Base-by-base conservation (phyloP, 139 green algal species). In the Picocystis salinarum region DNA sequence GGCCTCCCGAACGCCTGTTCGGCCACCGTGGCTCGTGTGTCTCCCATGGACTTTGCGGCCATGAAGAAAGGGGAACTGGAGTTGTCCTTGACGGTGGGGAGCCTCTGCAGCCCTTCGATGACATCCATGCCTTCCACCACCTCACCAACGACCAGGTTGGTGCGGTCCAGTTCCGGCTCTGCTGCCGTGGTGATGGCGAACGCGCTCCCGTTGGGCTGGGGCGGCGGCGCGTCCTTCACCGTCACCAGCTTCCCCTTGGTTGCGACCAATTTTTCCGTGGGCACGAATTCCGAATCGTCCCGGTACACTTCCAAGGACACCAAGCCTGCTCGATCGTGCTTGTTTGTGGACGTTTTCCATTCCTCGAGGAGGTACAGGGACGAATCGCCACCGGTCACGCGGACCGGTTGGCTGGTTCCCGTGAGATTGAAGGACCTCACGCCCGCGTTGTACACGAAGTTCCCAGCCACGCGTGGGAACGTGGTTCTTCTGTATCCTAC, bases 171-270 rank as follows among this genome's bases (percentile, higher is more conserved):
- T 15, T 61, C 31, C 0, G 56, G 67, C 12, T 24, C 23, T 1
- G 68, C 10, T 23, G 12, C 42, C 23, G 23, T 33, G 4, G 69
- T 78, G 30, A 78, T 76, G 2, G 45, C 54, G 52, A 73, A 79
- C 2, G 28, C 40, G 3, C 37, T 72, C 31, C 67, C 69, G 42
- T 78, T 78, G 6, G 69, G 63, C 4, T 40, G 39, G 19, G 60
- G 48, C 4, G n/a, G n/a, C n/a, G n/a, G n/a, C n/a, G n/a, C n/a
- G n/a, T n/a, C 67, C 33, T 56, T 55, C 0, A 77, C 62, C 2
- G 40, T 73, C 2, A 79, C 59, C 7, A 78, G 46, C 56, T 76
- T 64, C 20, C 69, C 69, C 11, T 73, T 55, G 20, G 64, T 42
- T 1, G 69, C 68, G 18, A 69, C 54, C 9, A 78, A 47, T 58